Conservation (phyloP, 2,329 filamentous ascomycete genomes). For the Aspergillus sp. region DNA sequence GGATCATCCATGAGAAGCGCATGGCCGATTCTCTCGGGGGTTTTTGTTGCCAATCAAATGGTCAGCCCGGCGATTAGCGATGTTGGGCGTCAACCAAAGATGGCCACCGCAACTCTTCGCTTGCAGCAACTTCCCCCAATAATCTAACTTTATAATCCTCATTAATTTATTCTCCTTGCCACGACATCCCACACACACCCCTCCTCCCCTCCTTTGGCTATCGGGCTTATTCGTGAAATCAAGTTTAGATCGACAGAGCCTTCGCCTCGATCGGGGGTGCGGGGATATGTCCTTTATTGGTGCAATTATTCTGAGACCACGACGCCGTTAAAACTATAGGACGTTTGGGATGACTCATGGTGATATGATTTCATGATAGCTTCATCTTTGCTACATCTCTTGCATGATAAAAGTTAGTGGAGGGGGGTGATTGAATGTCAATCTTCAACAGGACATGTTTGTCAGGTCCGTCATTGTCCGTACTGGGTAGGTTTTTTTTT, state of each 20-base stretch:
- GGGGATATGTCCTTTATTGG: conserved; percentile 27
- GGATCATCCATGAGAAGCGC: conserved; percentile 26
- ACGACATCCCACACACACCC: conserved; percentile 6
- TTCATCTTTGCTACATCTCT: background rate
- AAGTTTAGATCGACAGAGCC: conserved; percentile 26
- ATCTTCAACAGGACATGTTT: too few species aligned
- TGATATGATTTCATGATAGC: conserved; percentile 12
- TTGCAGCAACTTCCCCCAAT: background rate
- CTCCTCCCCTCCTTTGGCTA: conserved; percentile 1
- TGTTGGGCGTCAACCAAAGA: conserved; percentile 22
- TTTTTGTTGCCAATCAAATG: conserved; percentile 31
- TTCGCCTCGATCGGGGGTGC: conserved; percentile 24
- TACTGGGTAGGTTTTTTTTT: background rate
- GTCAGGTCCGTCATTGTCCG: too few species aligned
- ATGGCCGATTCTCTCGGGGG: conserved; percentile 25
- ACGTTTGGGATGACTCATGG: conserved; percentile 4
- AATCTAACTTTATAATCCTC: background rate
- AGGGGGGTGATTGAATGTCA: background rate
- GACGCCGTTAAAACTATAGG: conserved; percentile 13
- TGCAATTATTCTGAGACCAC: conserved; percentile 27
- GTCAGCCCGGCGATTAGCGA: conserved; percentile 10
- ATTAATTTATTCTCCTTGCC: conserved; percentile 3
- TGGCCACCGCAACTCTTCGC: conserved; percentile 15
- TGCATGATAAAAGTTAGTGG: background rate
- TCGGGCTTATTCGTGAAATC: conserved; percentile 7